Conservation (phyloP, 495 filamentous ascomycete genomes). For the Staphylotrichum tortipilum region DNA sequence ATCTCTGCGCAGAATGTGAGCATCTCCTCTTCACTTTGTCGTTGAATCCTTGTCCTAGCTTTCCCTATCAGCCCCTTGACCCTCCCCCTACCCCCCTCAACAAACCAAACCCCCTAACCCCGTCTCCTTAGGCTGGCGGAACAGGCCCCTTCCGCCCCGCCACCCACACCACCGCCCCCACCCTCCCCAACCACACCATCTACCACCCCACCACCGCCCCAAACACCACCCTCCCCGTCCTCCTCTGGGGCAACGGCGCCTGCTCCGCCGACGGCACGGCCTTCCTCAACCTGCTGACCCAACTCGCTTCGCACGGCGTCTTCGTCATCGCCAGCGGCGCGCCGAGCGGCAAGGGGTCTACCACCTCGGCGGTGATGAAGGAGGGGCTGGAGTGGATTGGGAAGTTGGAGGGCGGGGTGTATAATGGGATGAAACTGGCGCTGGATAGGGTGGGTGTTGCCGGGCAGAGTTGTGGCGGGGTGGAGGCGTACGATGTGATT, state of each 20-base stretch:
- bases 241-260: slow-evolving; percentile 31
- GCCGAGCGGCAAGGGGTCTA: slow-evolving; percentile 15
- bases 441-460: slow-evolving; percentile 22
- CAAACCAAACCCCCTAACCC: not conserved
- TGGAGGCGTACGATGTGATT: slow-evolving; percentile 21
- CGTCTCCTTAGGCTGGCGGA: not conserved
- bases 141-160: slow-evolving; percentile 1
- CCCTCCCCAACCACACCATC: slow-evolving; percentile 23
- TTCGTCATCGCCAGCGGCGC: slow-evolving; percentile 25
- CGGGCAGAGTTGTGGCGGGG: slow-evolving; percentile 20
- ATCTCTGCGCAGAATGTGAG: too few species aligned
- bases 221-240: slow-evolving; percentile 17
- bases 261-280: slow-evolving; percentile 19
- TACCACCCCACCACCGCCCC: slow-evolving; percentile 15
- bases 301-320: slow-evolving; percentile 24
- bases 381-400: slow-evolving; percentile 18
- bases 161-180: slow-evolving; percentile 12
- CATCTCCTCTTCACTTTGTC: too few species aligned
- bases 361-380: slow-evolving; percentile 13
- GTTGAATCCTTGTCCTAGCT: too few species aligned
- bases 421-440: too few species aligned
- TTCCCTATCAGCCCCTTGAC: too few species aligned
- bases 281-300: slow-evolving; percentile 11
- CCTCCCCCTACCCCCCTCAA: too few species aligned
- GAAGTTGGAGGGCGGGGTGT: too few species aligned